These are phyloP conservation scores for Sclerotinia trifoliorum DNA, from an alignment of 2,329 filamentous ascomycete genomes.

Conservation along the genomic window DNA sequence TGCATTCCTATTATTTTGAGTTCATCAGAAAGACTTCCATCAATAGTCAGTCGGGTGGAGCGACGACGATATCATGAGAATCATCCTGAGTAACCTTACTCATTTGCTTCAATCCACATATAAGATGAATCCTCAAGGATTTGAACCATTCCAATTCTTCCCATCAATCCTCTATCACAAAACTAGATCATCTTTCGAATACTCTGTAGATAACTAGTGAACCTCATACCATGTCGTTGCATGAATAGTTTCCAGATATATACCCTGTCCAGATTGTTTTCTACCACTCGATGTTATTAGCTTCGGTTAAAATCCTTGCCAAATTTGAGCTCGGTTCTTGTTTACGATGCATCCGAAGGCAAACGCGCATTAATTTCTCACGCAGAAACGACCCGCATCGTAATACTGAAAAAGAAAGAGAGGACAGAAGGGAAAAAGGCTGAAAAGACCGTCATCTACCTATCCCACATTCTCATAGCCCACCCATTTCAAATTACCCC, in stretches of 20 bases:
- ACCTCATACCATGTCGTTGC: slow-evolving; percentile 7
- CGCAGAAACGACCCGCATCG: slow-evolving; percentile 9
- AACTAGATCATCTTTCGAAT: background rate
- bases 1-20: background rate
- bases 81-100: background rate
- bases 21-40: background rate
- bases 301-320: slow-evolving; percentile 19
- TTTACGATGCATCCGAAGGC: slow-evolving; percentile 16
- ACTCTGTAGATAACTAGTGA: background rate
- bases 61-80: background rate
- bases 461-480: slow-evolving; percentile 5
- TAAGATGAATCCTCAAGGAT: background rate
- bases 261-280: background rate
- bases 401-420: slow-evolving; percentile 15
- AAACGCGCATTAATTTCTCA: slow-evolving; percentile 16
- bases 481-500: slow-evolving; percentile 16
- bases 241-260: slow-evolving; percentile 5
- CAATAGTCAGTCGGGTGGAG: background rate
- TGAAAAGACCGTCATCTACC: slow-evolving; percentile 13
- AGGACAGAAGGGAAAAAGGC: background rate
- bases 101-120: background rate
- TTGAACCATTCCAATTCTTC: background rate
- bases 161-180: background rate
- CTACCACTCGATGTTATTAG: background rate
- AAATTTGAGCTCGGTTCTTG: slow-evolving; percentile 15